Evolutionary conservation across 139 green algal genomes (phyloP), one percentile per base, ranked within the genome.

Genomic region (Microglena sp.): DNA sequence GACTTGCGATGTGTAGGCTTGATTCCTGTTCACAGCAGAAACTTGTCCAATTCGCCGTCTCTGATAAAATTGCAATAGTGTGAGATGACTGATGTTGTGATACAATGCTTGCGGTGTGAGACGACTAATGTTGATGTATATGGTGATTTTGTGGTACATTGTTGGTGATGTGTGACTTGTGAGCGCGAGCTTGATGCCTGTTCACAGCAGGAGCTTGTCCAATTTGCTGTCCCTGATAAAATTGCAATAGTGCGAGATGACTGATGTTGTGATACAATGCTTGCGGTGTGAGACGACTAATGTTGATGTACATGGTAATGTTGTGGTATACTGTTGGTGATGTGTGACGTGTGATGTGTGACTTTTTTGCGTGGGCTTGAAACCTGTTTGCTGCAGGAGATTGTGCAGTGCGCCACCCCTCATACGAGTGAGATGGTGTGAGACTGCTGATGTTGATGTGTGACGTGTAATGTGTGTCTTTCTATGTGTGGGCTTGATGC

Each of bases 281-380:
- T 50, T 11, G 11, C 11, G 15, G 11, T 24, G 40, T 24, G 40
- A 50, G 11, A 15, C 11, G 15, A n/a, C n/a, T n/a, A n/a, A n/a
- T 50, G 40, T 50, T 15, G 11, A 15, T 15, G 15, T 11, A 24
- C 40, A 50, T 15, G 15, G 15, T 15, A 11, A 50, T 50, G 40
- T n/a, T n/a, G n/a, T n/a, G n/a, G n/a, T 15, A 15, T 15, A 50
- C 40, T 50, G 11, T 24, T 11, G 15, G 11, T 50, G n/a, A n/a
- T n/a, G n/a, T 79, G 70, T 86, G 72, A 33, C 82, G 68, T 64
- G 82, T 73, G 8, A 24, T 70, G n/a, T n/a, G n/a, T n/a, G n/a
- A n/a, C n/a, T n/a, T n/a, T n/a, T n/a, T n/a, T n/a, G n/a, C n/a
- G n/a, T n/a, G 50, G 79, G 32, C 2, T 28, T 31, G 4, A 82